A percentile compares a stretch with the other conserved stretches of the same genome.
phyloP scores from a whole-genome alignment of 768 basidiomycete species.

The Rubroboletus satanas region DNA sequence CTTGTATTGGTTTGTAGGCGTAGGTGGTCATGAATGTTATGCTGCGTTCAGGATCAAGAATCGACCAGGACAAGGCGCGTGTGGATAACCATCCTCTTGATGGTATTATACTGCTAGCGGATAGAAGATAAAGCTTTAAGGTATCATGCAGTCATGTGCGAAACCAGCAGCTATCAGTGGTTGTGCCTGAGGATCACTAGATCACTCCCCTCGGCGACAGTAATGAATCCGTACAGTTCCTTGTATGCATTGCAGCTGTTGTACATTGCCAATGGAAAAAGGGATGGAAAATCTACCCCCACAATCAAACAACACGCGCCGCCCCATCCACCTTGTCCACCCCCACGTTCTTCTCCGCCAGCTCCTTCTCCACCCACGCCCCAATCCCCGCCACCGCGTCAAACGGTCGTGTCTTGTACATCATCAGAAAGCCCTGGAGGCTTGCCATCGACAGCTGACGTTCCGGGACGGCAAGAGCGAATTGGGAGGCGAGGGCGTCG shows the following conservation, averaged over 20 bases:
- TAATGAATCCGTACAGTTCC: neutral
- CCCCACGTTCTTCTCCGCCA: conserved; percentile 1
- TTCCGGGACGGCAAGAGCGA: conserved; percentile 52
- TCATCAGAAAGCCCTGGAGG: conserved; percentile 62
- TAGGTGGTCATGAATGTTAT: neutral
- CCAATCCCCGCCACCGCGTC: conserved; percentile 47
- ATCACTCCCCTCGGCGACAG: neutral
- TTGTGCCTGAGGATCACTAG: neutral
- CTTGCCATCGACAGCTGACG: conserved; percentile 41
- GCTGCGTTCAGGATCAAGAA: neutral
- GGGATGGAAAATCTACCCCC: neutral
- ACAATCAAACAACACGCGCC: no score
- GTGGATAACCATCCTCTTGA: neutral
- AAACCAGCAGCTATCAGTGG: neutral
- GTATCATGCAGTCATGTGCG: neutral
- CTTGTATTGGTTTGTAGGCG: conserved; percentile 12
- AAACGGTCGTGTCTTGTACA: conserved; percentile 56
- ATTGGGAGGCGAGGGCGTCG: conserved; percentile 48
- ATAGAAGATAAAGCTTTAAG: no score
- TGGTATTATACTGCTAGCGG: neutral
- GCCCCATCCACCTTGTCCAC: neutral
- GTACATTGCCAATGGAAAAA: neutral
- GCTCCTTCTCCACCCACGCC: conserved; percentile 50
- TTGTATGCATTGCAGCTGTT: neutral
- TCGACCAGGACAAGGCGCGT: neutral